Evolutionary conservation across 1,284 basidiomycete genomes (phyloP), one percentile per base, ranked within the genome.

Genomic region (Stygiomarasmius scandens): DNA sequence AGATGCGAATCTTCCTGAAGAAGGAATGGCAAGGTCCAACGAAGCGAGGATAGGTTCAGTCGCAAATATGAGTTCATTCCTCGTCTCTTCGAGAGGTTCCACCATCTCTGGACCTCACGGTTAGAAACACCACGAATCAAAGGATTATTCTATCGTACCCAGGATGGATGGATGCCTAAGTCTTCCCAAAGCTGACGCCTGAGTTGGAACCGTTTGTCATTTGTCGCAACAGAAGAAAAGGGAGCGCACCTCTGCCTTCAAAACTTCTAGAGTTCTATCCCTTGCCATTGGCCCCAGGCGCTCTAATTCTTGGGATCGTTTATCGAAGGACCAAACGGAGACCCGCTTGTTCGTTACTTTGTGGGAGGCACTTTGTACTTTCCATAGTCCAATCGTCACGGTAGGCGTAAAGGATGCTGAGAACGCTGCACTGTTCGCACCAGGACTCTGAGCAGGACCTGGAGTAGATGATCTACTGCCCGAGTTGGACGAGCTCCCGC

Each of bases 71-170:
- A 98, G 77, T 65, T 96, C 92, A 49, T 79, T 87, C 58, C 95
- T 81, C 0, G 95, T 92, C 71, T 99, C 96, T 73, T 98, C 96
- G 46, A 98, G 76, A n/a, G 96, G 96, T 74, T 99, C 96, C 24
- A 97, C 95, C 85, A 98, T 94, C 75, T 99, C 96, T 85, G 63
- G 14, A 25, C 22, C 44, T 24, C 12, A 23, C 16, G 0, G 34
- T 55, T 10, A 58, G 27, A 23, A 22, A 5, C 27, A 5, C 12
- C 34, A 34, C 20, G 16, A 23, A 27, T 36, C 4, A 41, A 5
- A 49, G 16, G 8, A 16, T 29, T 1, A 27, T 29, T n/a, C 23
- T 32, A 50, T 44, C 79, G 64, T 65, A 90, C 90, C 91, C 57
- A 99, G 80, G 55, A 99, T 89, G 63, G 92, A 96, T 2, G 96